Conservation (phyloP, 768 basidiomycete species). For the Phanerochaete carnosa region DNA sequence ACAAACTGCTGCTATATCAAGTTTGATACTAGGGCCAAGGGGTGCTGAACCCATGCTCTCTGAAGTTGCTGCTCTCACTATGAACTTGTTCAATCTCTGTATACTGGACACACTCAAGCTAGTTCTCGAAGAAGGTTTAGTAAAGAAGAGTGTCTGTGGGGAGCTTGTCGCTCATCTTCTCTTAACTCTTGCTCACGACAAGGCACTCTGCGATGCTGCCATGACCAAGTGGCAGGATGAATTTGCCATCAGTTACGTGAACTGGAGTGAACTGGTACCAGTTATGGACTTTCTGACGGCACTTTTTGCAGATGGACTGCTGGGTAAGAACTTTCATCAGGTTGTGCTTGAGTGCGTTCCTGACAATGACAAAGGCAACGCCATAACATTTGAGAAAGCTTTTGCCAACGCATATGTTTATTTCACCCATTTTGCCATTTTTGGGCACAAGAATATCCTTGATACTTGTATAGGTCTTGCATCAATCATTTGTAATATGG, state of each 20-base stretch:
- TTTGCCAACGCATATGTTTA: neutral
- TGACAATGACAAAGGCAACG: neutral
- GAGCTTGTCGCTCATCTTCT: neutral
- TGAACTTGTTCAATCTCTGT: too few species aligned
- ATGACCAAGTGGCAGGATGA: neutral
- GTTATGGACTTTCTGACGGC: neutral
- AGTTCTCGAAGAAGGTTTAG: neutral
- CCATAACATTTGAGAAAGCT: neutral
- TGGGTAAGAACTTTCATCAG: too few species aligned
- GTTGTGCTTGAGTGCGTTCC: neutral
- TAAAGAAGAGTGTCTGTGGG: neutral
- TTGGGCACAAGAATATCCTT: neutral
- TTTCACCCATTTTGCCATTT: neutral
- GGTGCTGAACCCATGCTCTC: too few species aligned
- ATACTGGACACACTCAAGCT: too few species aligned
- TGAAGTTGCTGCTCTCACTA: too few species aligned
- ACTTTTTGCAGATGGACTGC: neutral
- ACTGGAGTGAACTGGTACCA: neutral
- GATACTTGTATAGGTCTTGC: neutral
- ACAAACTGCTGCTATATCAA: too few species aligned
- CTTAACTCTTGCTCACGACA: neutral
- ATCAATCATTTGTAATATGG: neutral
- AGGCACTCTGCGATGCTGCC: neutral
- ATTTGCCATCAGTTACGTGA: neutral
- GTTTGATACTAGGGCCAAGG: too few species aligned